Evolutionary conservation across 768 basidiomycete genomes (phyloP).

Genomic region (Mycena filopes): DNA sequence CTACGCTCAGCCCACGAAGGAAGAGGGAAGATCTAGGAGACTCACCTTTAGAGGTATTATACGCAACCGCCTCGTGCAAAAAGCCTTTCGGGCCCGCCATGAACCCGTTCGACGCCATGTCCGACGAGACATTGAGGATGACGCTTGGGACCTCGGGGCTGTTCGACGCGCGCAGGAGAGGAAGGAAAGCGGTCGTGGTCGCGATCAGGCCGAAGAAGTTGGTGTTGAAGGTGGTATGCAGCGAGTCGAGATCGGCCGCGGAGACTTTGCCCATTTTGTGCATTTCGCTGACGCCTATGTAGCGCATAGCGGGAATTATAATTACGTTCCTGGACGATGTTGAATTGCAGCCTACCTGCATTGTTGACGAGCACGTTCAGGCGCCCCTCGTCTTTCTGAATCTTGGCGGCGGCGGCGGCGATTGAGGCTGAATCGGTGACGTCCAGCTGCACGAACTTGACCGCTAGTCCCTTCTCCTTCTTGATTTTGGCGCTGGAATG

Average conservation of each 20-base stretch:
- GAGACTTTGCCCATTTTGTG: constrained; percentile 48
- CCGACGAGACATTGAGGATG: constrained; percentile 53
- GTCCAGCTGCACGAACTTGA: constrained; percentile 51
- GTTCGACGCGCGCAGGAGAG: constrained; percentile 48
- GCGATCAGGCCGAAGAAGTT: constrained; percentile 58
- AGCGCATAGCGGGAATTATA: background rate
- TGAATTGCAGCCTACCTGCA: constrained; percentile 44
- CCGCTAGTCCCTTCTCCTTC: constrained; percentile 22
- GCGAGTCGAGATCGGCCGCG: constrained; percentile 43
- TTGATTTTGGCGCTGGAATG: too few species aligned
- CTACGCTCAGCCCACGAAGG: too few species aligned
- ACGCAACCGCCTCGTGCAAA: constrained; percentile 12
- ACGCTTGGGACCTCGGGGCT: constrained; percentile 37
- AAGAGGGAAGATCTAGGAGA: too few species aligned
- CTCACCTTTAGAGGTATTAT: constrained; percentile 18
- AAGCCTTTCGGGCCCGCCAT: background rate
- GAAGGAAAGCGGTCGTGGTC: constrained; percentile 52
- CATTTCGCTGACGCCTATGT: constrained; percentile 20
- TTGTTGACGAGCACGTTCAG: constrained; percentile 60
- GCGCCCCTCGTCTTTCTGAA: constrained; percentile 52
- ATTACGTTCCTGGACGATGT: constrained; percentile 18
- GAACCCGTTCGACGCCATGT: constrained; percentile 14
- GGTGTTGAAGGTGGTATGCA: constrained; percentile 51
- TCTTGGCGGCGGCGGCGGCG: constrained; percentile 44
- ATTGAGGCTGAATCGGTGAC: constrained; percentile 49